These are phyloP conservation scores for Udeniomyces megalosporus DNA, from an alignment of 768 basidiomycete genomes.

Conservation along the genomic window DNA sequence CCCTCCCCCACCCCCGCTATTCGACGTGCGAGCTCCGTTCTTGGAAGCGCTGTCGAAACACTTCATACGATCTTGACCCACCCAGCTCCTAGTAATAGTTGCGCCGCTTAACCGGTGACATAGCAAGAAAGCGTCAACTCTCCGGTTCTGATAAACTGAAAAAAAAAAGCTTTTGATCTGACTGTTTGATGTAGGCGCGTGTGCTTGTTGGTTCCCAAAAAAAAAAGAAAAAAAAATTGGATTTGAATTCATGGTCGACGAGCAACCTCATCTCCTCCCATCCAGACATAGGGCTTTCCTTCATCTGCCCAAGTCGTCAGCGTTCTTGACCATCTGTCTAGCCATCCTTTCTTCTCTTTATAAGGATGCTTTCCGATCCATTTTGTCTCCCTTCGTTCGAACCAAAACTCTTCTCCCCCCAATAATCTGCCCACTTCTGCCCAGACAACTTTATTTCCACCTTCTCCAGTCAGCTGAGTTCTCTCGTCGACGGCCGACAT, in stretches of 20 bases:
- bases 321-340: not conserved
- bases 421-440: not conserved
- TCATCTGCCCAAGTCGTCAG: not conserved
- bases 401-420: not conserved
- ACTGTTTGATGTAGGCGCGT: no score
- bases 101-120: no score
- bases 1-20: no score
- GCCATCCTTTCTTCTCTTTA: not conserved
- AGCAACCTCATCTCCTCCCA: not conserved
- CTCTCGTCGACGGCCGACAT: not conserved
- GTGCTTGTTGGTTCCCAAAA: no score
- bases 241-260: not conserved
- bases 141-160: no score
- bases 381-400: not conserved
- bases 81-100: no score
- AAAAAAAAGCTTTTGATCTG: no score
- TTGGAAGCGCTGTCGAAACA: no score
- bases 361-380: not conserved
- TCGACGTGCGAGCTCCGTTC: no score
- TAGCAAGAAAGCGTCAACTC: no score
- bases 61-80: no score
- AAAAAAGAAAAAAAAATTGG: no score
- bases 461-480: not conserved
- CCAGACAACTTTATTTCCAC: not conserved
- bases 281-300: not conserved